Conservation (phyloP, 345 rosid genomes). For the Syzygium jambos region DNA sequence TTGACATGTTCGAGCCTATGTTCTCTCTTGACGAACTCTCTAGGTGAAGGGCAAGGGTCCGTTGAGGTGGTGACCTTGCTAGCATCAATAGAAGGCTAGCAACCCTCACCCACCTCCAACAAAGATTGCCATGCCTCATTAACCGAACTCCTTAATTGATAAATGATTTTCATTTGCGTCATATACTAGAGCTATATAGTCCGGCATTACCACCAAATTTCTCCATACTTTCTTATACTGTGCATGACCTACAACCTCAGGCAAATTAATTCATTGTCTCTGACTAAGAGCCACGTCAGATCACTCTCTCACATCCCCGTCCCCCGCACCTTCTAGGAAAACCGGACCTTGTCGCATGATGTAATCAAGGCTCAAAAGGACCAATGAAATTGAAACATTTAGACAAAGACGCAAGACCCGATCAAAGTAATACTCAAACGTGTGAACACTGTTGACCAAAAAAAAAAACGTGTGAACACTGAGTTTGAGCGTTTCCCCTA, state of each 20-base stretch:
- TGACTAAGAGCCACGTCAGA: background rate
- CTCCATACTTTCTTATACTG: background rate
- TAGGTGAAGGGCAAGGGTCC: too few relatives aligned
- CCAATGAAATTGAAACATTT: background rate
- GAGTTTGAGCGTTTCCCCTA: background rate
- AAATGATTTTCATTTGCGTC: background rate
- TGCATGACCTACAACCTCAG: background rate
- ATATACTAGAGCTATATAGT: background rate
- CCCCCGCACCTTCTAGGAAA: background rate
- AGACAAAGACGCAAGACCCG: background rate
- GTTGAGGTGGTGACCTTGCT: slow-evolving; percentile 9
- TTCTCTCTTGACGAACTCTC: slow-evolving; percentile 17
- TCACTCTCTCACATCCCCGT: background rate
- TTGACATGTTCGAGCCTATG: background rate
- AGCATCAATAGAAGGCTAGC: slow-evolving; percentile 8
- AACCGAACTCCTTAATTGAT: background rate
- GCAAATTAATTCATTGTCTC: background rate
- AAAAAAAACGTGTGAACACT: background rate
- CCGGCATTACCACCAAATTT: background rate
- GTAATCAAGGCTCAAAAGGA: background rate
- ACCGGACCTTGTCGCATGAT: background rate
- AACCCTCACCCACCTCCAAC: background rate
- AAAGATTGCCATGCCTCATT: background rate
- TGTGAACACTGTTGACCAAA: background rate
- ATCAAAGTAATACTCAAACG: background rate